phyloP scores from a whole-genome alignment of 1,139 yeast species.

The Geotrichum klebahnii region DNA sequence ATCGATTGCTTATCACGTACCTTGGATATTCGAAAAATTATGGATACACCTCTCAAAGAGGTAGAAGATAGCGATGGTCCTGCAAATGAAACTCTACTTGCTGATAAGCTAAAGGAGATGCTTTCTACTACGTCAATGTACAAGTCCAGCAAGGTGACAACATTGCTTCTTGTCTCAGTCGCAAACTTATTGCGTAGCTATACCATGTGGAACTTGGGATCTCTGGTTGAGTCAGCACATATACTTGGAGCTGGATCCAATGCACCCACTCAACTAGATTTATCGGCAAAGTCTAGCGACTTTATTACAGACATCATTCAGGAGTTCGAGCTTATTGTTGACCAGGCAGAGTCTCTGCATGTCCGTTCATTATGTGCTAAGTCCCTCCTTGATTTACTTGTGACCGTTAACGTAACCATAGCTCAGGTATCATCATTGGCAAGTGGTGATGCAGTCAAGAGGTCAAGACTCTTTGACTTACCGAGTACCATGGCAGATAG shows the following conservation, averaged over 20 bases:
- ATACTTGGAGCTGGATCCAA: constrained; percentile 9
- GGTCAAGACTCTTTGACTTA: constrained; percentile 17
- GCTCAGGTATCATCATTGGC: constrained; percentile 18
- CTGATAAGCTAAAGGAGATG: constrained; percentile 14
- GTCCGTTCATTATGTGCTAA: constrained; percentile 21
- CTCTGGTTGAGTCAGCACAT: constrained; percentile 19
- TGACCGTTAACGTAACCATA: constrained; percentile 22
- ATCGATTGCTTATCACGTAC: constrained; percentile 25
- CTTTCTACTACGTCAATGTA: constrained; percentile 17
- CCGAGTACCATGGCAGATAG: constrained; percentile 19
- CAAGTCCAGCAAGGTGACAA: constrained; percentile 5
- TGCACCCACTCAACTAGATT: constrained; percentile 8
- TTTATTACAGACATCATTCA: constrained; percentile 17
- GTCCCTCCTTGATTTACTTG: constrained; percentile 18
- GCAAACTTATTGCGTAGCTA: constrained; percentile 27
- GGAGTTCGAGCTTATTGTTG: constrained; percentile 18
- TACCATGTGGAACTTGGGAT: constrained; percentile 28
- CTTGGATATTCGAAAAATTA: constrained; percentile 23
- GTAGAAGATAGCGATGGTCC: constrained; percentile 18
- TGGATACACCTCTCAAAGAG: constrained; percentile 23
- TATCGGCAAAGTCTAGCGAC: constrained; percentile 12
- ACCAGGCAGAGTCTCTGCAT: constrained; percentile 16
- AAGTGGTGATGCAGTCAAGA: constrained; percentile 9
- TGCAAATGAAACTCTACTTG: constrained; percentile 4
- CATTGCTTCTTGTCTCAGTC: constrained; percentile 18